Conservation (phyloP, 2,329 filamentous ascomycete genomes). For the Mycosphaerella arachidis region DNA sequence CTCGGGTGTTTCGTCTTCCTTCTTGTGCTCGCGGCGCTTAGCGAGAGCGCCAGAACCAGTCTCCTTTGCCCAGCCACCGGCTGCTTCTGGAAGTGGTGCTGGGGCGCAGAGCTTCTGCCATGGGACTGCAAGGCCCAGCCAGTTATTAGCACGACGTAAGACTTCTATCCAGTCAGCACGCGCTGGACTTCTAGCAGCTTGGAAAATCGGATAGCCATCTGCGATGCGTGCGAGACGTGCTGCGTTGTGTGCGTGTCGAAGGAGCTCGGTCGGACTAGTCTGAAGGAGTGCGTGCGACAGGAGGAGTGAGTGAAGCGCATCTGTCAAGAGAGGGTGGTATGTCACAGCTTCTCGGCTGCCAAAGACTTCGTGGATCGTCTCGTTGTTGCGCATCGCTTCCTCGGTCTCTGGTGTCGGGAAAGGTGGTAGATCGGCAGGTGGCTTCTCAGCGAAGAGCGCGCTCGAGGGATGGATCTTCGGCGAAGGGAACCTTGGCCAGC, state of each 20-base stretch:
- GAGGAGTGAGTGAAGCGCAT: conserved; percentile 72
- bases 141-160: conserved; percentile 62
- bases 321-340: conserved; percentile 74
- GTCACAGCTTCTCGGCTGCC: conserved; percentile 62
- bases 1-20: conserved; percentile 43
- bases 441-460: conserved; percentile 65
- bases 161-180: conserved; percentile 78
- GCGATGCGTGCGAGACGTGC: conserved; percentile 68
- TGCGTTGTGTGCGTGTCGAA: conserved; percentile 76
- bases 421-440: conserved; percentile 61
- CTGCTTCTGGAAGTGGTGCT: conserved; percentile 39
- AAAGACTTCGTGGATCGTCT: conserved; percentile 32
- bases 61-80: conserved; percentile 33
- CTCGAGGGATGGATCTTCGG: conserved; percentile 54
- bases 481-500: conserved; percentile 45
- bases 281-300: conserved; percentile 75
- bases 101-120: conserved; percentile 68
- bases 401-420: conserved; percentile 51
- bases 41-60: conserved; percentile 18
- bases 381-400: conserved; percentile 24
- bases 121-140: conserved; percentile 58
- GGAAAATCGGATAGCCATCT: conserved; percentile 77
- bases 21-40: conserved; percentile 20
- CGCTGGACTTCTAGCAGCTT: conserved; percentile 65
- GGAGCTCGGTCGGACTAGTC: conserved; percentile 71